Conservation (phyloP, 352 stramenopile species). For the Phytophthora citrophthora region DNA sequence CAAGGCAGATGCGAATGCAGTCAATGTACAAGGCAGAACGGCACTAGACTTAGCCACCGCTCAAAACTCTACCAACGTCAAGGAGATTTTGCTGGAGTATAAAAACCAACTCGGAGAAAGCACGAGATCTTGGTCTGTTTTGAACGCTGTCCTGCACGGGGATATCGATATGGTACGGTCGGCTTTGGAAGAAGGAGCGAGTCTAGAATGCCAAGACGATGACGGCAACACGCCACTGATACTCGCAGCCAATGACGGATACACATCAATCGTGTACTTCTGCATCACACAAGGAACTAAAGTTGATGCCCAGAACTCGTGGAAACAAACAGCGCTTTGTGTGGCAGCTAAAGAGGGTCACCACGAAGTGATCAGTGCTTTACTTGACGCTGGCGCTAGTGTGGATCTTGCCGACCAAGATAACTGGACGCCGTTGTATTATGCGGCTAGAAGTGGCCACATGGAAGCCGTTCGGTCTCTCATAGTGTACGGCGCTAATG, state of each 20-base stretch:
- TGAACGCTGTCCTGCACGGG: neutral
- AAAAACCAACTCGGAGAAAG: neutral
- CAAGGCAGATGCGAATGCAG: neutral
- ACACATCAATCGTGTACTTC: neutral
- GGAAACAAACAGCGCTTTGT: neutral
- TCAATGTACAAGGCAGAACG: slow-evolving; percentile 1
- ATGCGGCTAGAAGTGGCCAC: neutral
- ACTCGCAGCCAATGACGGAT: neutral
- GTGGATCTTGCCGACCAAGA: neutral
- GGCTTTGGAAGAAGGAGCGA: neutral
- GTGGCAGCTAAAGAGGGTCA: slow-evolving; percentile 1
- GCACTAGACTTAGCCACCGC: neutral
- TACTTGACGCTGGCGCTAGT: slow-evolving; percentile 3
- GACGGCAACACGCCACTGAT: slow-evolving; percentile 1
- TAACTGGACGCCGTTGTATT: neutral
- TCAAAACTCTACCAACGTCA: neutral
- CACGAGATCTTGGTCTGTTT: neutral
- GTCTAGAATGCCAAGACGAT: neutral
- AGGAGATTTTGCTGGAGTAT: neutral
- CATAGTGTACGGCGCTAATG: neutral
- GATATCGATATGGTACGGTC: neutral
- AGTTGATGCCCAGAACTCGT: neutral
- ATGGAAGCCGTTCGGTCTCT: neutral
- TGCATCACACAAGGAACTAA: neutral
- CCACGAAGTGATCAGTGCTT: neutral